Evolutionary conservation across 257 asterid species (phyloP), one percentile per base, ranked within the genome.

Genomic region (Capsicum chinense): DNA sequence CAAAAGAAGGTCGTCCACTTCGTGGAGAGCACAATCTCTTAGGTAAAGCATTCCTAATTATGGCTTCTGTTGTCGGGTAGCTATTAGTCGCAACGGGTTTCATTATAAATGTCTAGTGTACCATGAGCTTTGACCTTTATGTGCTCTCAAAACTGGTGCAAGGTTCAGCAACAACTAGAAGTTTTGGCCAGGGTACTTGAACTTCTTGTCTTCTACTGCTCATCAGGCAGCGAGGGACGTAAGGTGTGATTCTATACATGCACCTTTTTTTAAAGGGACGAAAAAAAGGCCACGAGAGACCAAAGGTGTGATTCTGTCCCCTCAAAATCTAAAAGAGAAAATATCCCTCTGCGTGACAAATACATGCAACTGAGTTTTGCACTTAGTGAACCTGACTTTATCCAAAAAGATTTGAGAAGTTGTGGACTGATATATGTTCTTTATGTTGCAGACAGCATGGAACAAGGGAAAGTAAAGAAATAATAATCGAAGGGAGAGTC

Each of bases 391-490:
- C 63, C 63, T 52, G 81, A 13, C 15, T 50, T 6, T 26, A 21
- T 52, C 33, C 9, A 21, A 39, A 21, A 21, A 37, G 80, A 50
- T 44, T 70, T 83, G 69, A 79, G 80, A 78, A 87, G 85, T 50
- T 85, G 74, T 85, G 79, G 85, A 87, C 88, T 85, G 85, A 88
- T 69, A 80, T 57, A 89, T 85, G 64, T 63, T 48, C 85, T 56
- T 89, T 83, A 78, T 68, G 60, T 80, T 90, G 90, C 98, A 96
- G 99, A 86, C 99, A 96, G 85, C 90, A 85, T 42, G 99, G 99
- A 73, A 96, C 95, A 62, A 92, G 99, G 84, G 99, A 94, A 86
- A 93, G 98, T 92, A 96, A 96, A 90, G 99, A 96, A 91, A 94
- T 96, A 57, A 88, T 95, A 66, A 79, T 94, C 69, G 99, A 94